Evolutionary conservation across 345 rosid genomes (phyloP), one percentile per base, ranked within the genome.

Genomic region (Odontarrhena argentea): DNA sequence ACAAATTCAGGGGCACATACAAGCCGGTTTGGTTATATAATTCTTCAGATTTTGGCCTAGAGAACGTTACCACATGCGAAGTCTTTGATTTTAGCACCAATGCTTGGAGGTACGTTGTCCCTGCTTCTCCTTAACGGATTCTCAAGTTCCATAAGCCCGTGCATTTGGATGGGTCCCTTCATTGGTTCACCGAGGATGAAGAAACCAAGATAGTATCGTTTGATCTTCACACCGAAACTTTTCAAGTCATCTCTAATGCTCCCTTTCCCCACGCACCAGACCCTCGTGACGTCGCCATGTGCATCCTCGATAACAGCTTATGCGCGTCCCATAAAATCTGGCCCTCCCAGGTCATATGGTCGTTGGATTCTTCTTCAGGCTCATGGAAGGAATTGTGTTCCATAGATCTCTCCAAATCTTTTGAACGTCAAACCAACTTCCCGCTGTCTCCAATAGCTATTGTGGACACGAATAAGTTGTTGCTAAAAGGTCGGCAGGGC

Each of bases 1-100:
- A 67, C 71, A 55, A 34, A 13, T 35, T 6, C 55, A 55, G 5
- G 1, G 35, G 51, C 26, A 67, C 63, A 0, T 55, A 55, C 71
- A 67, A 67, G 63, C 10, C 36, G 0, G 71, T 46, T 36, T 67
- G 55, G 55, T 46, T 67, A 4, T 67, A 67, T 18, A 56, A 67
- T 7, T 36, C 64, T 3, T 32, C 34, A 15, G 34, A 62, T 3
- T 10, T 47, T 18, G 22, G 22, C 22, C 34, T 50, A 25, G 15
- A 54, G 25, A 54, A 34, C 7, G 24, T 3, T 51, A 34, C 57
- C 2, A 32, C 57, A 36, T 55, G 60, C 36, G 30, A 55, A 55
- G 44, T 55, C 10, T 55, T 36, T 3, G 45, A 55, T 37, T 55
- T 55, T 18, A 10, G 30, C 14, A 36, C 9, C 9, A 18, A 55